A percentile compares a stretch with the other conserved stretches of the same genome.
Conservation (phyloP, 1,284 basidiomycete species). For the Takashimella tepidaria region DNA sequence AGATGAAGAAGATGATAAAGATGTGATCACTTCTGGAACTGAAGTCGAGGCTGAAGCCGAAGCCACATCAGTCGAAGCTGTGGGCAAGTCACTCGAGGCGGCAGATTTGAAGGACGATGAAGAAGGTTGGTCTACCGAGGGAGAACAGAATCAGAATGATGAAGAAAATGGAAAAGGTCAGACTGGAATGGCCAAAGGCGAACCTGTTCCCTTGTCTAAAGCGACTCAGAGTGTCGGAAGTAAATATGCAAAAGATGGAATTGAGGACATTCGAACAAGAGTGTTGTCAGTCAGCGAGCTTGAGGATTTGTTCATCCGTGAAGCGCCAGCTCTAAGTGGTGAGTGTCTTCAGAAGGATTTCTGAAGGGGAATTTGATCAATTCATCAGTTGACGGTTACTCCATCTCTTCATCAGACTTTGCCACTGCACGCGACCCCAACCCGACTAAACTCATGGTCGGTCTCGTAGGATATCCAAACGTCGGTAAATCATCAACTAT, state of each 20-base stretch:
- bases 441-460: slow-evolving; percentile 63
- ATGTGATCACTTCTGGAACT: slow-evolving; percentile 3
- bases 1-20: slow-evolving; percentile 10
- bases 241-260: slow-evolving; percentile 42
- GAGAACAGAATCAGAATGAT: slow-evolving; percentile 47
- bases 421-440: slow-evolving; percentile 57
- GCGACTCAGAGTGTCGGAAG: slow-evolving; percentile 40
- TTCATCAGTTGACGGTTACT: no score
- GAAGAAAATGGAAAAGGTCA: slow-evolving; percentile 45
- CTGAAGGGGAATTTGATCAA: no score
- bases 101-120: slow-evolving; percentile 38
- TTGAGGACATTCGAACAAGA: slow-evolving; percentile 63
- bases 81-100: slow-evolving; percentile 25
- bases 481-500: slow-evolving; percentile 59
- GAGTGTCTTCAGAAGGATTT: no score
- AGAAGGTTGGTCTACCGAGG: slow-evolving; percentile 48
- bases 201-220: slow-evolving; percentile 38
- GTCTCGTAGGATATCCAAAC: slow-evolving; percentile 60
- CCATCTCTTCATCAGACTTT: slow-evolving; percentile 57
- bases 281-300: slow-evolving; percentile 85
- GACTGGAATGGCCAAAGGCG: slow-evolving; percentile 42
- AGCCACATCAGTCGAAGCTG: slow-evolving; percentile 7
- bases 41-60: slow-evolving; percentile 14
- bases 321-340: slow-evolving; percentile 74
- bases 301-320: slow-evolving; percentile 73